phyloP scores from a whole-genome alignment of 129 eudicot genomes.

The Kitagawia praeruptora region DNA sequence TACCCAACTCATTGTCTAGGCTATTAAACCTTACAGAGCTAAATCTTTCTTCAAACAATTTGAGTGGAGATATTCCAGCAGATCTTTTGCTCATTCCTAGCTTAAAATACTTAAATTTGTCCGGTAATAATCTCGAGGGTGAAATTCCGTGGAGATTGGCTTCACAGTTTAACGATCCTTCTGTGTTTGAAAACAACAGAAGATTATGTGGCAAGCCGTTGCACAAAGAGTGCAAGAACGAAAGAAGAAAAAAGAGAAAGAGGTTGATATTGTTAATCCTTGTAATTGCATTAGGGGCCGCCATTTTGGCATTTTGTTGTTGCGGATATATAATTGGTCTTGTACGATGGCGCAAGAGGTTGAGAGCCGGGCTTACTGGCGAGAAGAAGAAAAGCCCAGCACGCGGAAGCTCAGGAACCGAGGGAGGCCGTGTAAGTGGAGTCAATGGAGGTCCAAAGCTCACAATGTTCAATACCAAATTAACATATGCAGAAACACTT shows the following conservation, averaged over 20 bases:
- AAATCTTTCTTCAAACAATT: slow-evolving; percentile 48
- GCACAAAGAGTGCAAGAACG: slow-evolving; percentile 33
- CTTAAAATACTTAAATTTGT: slow-evolving; percentile 42
- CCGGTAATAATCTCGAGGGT: slow-evolving; percentile 59
- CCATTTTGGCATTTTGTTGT: slow-evolving; percentile 43
- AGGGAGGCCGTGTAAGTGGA: slow-evolving; percentile 43
- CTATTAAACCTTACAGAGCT: slow-evolving; percentile 38
- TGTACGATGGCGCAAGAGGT: slow-evolving; percentile 50
- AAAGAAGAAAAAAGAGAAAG: slow-evolving; percentile 27
- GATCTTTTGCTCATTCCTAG: slow-evolving; percentile 37
- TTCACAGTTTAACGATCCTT: slow-evolving; percentile 47
- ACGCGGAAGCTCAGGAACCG: slow-evolving; percentile 51
- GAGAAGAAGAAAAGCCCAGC: slow-evolving; percentile 63
- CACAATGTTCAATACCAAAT: slow-evolving; percentile 54
- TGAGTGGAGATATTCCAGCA: slow-evolving; percentile 52
- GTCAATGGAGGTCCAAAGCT: slow-evolving; percentile 63
- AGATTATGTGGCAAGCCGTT: slow-evolving; percentile 66
- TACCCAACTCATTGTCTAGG: slow-evolving; percentile 42
- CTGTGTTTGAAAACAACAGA: slow-evolving; percentile 42
- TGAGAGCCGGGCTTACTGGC: slow-evolving; percentile 36
- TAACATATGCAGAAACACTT: slow-evolving; percentile 59
- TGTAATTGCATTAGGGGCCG: slow-evolving; percentile 42
- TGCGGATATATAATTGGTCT: slow-evolving; percentile 55
- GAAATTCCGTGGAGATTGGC: slow-evolving; percentile 52
- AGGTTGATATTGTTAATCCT: slow-evolving; percentile 44